Evolutionary conservation across 2,329 filamentous ascomycete species (phyloP), one percentile per base, ranked within the genome.

Genomic region (Cladosporium sp.): DNA sequence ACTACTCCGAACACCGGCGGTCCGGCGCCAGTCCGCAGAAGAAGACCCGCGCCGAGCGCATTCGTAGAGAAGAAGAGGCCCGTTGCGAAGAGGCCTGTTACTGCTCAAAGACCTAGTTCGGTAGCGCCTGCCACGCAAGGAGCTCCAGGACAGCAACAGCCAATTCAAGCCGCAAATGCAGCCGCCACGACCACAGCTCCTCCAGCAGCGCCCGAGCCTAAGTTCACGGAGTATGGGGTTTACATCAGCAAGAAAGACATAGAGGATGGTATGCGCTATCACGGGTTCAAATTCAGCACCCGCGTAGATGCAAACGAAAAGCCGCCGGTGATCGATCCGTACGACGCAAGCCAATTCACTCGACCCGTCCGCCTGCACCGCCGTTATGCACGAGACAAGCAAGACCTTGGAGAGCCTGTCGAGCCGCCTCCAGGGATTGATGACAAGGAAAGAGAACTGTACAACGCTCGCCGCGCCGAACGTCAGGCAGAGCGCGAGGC

Each of bases 361-460:
- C 83, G 90, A 22, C 93, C 93, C 0, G 88, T 97, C 27, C 85
- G 89, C 32, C 74, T 99, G 32, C 91, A 97, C 65, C 84, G 93
- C 56, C 86, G 93, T 51, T 91, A 96, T 65, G 89, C 91, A 15
- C 82, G 84, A 61, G 84, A 80, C 34, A 77, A 82, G 51, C 75
- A 67, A 61, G 73, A 67, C 19, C 59, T 55, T 3, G 59, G 65
- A 49, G 59, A 66, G 18, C 57, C 58, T 36, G 56, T 56, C 7
- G 62, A 63, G n/a, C 60, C 56, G 6, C 55, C 51, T 3, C 58
- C 58, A 12, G 64, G 60, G 13, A 67, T 84, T 48, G 87, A 89
- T 30, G 87, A 90, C 59, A 79, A 79, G 55, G 81, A 85, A 59
- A 73, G 80, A 12, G 80, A 83, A 62, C 73, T 75, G 52, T 67